phyloP scores from a whole-genome alignment of 805 yeast species.

The Metschnikowia cerradonensis region DNA sequence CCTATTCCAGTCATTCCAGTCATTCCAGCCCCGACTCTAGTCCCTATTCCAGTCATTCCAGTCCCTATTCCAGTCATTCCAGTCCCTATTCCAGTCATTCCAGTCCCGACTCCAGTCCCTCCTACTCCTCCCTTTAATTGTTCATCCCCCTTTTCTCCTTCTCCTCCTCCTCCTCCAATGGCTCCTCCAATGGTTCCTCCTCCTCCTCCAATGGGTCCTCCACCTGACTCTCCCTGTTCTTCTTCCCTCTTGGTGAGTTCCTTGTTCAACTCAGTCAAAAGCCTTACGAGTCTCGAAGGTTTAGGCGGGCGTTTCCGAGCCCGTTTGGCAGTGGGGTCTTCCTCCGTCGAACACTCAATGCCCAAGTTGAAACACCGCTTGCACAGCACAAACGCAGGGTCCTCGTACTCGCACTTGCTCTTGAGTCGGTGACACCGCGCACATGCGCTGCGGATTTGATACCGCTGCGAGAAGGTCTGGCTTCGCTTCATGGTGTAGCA shows the following conservation, averaged over 20 bases:
- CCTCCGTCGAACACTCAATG: conserved; percentile 46
- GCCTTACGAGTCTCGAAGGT: conserved; percentile 6
- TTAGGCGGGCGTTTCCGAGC: conserved; percentile 16
- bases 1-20: too few species aligned
- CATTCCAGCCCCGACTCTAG: too few species aligned
- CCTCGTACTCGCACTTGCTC: conserved; percentile 49
- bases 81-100: too few species aligned
- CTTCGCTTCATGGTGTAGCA: not conserved
- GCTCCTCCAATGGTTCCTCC: too few species aligned
- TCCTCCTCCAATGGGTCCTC: too few species aligned
- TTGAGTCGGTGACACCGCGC: conserved; percentile 53
- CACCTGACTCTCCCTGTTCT: too few species aligned
- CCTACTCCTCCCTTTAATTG: not conserved
- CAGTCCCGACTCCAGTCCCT: too few species aligned
- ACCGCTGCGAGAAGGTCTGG: conserved; percentile 37
- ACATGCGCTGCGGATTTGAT: conserved; percentile 49
- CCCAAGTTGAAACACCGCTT: conserved; percentile 42
- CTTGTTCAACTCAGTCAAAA: conserved; percentile 7
- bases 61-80: too few species aligned
- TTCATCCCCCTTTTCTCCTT: too few species aligned
- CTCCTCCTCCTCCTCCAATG: too few species aligned
- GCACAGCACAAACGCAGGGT: conserved; percentile 43
- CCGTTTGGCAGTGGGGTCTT: conserved; percentile 45
- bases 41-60: too few species aligned
- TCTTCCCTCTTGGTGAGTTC: not conserved